Conservation (phyloP, 176 grass and related monocot genomes). For the Cocos nucifera region DNA sequence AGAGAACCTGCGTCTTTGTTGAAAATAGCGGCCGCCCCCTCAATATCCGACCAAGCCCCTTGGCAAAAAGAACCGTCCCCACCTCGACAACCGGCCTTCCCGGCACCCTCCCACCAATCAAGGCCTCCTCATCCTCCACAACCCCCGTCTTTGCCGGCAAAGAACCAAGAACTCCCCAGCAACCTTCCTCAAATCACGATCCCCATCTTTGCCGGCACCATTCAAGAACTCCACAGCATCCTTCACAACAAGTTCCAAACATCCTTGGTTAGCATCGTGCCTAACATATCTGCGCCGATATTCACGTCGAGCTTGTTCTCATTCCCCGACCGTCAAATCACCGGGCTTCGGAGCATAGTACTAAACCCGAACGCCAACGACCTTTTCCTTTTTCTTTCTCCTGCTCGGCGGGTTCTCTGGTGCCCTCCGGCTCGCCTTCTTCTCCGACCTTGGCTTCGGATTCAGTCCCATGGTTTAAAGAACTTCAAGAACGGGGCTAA, state of each 20-base stretch:
- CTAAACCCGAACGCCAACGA: conserved; percentile 5
- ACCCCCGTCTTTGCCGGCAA: conserved; percentile 41
- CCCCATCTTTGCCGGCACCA: conserved; percentile 39
- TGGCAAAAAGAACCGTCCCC: conserved; percentile 67
- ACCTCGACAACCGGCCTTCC: conserved; percentile 39
- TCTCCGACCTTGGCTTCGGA: background rate
- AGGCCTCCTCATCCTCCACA: conserved; percentile 14
- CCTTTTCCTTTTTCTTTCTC: background rate
- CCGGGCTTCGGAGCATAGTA: conserved; percentile 67
- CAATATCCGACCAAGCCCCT: conserved; percentile 71
- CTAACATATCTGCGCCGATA: conserved; percentile 53
- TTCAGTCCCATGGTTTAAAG: conserved; percentile 32
- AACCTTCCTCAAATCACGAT: conserved; percentile 22
- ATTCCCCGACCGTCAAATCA: conserved; percentile 60
- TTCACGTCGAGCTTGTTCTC: conserved; percentile 72
- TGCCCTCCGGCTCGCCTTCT: background rate
- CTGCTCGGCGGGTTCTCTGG: background rate
- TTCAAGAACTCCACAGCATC: background rate
- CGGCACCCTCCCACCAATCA: conserved; percentile 4
- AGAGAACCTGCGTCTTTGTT: too few species aligned
- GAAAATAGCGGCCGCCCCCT: conserved; percentile 70
- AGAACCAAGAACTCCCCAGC: conserved; percentile 4
- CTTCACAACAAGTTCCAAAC: conserved; percentile 34
- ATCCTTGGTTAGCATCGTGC: conserved; percentile 27
- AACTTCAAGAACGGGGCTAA: conserved; percentile 71